Percentiles rank a stretch among this genome's conserved stretches.
These are phyloP conservation scores for Periconia sp. DNA, from an alignment of 2,329 filamentous ascomycete genomes.

Conservation along the genomic window DNA sequence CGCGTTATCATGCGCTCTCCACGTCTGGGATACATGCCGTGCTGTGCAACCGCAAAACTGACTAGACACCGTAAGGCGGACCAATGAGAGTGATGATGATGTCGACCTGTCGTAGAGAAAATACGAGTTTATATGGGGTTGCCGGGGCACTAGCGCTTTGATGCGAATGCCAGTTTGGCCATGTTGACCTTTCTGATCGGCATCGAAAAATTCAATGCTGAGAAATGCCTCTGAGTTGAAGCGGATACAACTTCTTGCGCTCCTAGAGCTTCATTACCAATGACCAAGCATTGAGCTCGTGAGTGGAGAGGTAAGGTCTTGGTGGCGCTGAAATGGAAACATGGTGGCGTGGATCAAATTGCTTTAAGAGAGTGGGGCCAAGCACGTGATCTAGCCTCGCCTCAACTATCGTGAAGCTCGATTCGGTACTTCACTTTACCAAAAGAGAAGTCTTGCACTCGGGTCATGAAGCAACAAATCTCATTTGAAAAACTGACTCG, in stretches of 20 bases:
- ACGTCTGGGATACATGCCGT: constrained; percentile 3
- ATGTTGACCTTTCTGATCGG: constrained; percentile 17
- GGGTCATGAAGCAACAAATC: no score
- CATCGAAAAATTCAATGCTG: constrained; percentile 35
- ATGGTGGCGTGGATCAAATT: no score
- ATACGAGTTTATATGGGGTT: constrained; percentile 17
- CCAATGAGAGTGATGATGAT: constrained; percentile 18
- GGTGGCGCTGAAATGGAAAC: no score
- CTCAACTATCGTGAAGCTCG: no score
- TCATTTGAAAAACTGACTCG: no score
- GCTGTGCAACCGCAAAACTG: background rate
- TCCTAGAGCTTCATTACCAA: background rate
- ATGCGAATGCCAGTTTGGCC: constrained; percentile 27
- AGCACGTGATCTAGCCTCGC: no score
- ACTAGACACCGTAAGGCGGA: background rate
- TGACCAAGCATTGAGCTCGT: no score
- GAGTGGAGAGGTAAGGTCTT: no score
- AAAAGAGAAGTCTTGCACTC: no score
- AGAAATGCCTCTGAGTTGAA: constrained; percentile 14
- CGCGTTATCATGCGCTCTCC: constrained; percentile 8
- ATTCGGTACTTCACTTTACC: no score
- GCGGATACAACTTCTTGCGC: constrained; percentile 1
- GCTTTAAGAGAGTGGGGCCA: no score
- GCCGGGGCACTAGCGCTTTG: constrained; percentile 24
- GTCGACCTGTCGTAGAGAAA: constrained; percentile 9